Evolutionary conservation across 768 basidiomycete species (phyloP), one percentile per base, ranked within the genome.

Genomic region (Podaxis sp.): DNA sequence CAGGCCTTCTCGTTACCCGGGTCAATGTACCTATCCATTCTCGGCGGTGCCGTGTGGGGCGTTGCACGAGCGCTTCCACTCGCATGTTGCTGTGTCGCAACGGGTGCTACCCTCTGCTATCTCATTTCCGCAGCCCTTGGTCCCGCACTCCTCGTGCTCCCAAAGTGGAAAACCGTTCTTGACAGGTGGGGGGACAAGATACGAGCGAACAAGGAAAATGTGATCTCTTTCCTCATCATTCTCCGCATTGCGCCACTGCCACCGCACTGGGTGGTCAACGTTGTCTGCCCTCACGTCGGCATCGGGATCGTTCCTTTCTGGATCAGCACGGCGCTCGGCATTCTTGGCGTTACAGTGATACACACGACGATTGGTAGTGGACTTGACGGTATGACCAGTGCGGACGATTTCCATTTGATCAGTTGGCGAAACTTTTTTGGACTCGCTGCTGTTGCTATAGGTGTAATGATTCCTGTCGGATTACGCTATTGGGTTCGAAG

Each of bases 1-100:
- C 95, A 98, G 79, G 93, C 94, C 0, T 98, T 98, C 75, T 95
- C 95, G 5, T 82, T 98, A 13, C 95, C 96, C 0, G 95, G 95
- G 1, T 96, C 94, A 46, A 96, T 98, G 95, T 98, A 98, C 70
- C 84, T 98, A 51, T 94, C 94, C 56, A 97, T 98, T 68, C 86
- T 98, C 11, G 95, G 91, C 18, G 96, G 96, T 36, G 96, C 96
- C 0, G 90, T 97, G 3, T 98, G 94, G 88, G 95, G 95, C 40
- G 88, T 96, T 28, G 74, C 91, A 2, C 76, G 86, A 10, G 95
- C 95, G 0, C 80, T 98, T 4, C 89, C 91, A 4, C 82, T 98
- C n/a, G 90, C 90, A 9, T 98, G 95, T 67, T 83, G 88, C 64
- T 96, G 93, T 72, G 91, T 98, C 57, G 93, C 95, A 13, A 83